These are phyloP conservation scores for Cryphonectria radicalis DNA, from an alignment of 2,329 filamentous ascomycete genomes.

Conservation along the genomic window DNA sequence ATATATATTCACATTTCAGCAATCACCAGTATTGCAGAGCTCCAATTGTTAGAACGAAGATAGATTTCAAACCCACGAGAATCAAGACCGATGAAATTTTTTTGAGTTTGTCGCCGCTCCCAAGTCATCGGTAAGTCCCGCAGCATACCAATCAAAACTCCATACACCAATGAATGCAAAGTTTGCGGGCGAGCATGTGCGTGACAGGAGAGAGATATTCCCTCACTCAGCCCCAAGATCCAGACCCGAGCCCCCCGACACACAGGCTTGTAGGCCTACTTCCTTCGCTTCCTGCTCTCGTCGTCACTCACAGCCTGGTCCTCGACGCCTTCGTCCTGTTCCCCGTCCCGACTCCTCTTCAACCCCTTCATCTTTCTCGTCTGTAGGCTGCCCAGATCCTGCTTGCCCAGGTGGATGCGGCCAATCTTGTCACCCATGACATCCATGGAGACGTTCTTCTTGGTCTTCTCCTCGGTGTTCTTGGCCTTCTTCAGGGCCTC, in stretches of 20 bases:
- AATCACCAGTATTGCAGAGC: not conserved
- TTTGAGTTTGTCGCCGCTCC: not conserved
- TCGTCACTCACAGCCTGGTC: slow-evolving; percentile 53
- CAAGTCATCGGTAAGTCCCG: slow-evolving; percentile 6
- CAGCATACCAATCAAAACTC: slow-evolving; percentile 17
- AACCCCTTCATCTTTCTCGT: slow-evolving; percentile 99
- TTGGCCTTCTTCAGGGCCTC: slow-evolving; percentile 87
- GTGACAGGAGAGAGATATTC: not conserved
- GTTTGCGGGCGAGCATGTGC: slow-evolving; percentile 4
- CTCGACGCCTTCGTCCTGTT: slow-evolving; percentile 53
- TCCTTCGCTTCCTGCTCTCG: slow-evolving; percentile 44
- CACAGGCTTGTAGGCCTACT: slow-evolving; percentile 31
- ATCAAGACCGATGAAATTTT: not conserved
- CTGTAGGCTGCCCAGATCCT: slow-evolving; percentile 86
- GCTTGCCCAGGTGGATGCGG: slow-evolving; percentile 86
- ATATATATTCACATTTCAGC: not conserved
- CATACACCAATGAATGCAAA: slow-evolving; percentile 29
- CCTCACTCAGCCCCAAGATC: not conserved
- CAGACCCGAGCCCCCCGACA: no score
- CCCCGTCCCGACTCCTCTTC: slow-evolving; percentile 75
- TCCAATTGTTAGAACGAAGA: not conserved
- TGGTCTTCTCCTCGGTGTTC: slow-evolving; percentile 74
- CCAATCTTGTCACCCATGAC: slow-evolving; percentile 95
- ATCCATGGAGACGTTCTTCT: slow-evolving; percentile 96
- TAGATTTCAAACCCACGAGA: not conserved